Evolutionary conservation across 2,329 filamentous ascomycete species (phyloP).

Genomic region (Alternaria panax): DNA sequence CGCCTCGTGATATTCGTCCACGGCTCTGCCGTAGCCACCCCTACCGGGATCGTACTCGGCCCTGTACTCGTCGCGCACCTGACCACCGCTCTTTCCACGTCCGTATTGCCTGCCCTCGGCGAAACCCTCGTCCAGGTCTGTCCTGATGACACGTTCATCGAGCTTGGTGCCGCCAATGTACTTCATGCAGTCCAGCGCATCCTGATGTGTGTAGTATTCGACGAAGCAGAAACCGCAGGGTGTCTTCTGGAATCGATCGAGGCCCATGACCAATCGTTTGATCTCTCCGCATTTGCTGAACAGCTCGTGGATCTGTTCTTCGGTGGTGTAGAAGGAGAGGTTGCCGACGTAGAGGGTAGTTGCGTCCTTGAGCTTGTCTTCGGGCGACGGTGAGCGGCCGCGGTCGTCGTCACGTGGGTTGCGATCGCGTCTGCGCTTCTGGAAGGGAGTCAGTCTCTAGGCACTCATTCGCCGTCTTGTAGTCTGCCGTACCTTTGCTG

Average conservation of each 20-base stretch:
- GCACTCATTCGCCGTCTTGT: background rate
- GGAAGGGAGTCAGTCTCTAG: slow-evolving; percentile 25
- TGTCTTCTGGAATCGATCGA: slow-evolving; percentile 96
- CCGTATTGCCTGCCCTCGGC: slow-evolving; percentile 96
- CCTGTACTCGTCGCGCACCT: slow-evolving; percentile 96
- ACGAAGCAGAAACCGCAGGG: slow-evolving; percentile 99
- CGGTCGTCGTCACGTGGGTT: slow-evolving; percentile 63
- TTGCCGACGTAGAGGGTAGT: slow-evolving; percentile 98
- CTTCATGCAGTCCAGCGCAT: slow-evolving; percentile 97
- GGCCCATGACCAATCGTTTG: slow-evolving; percentile 96
- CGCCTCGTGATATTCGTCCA: slow-evolving; percentile 43
- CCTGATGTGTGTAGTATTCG: slow-evolving; percentile 97
- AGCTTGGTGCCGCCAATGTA: slow-evolving; percentile 98
- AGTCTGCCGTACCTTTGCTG: slow-evolving; percentile 68
- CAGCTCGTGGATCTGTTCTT: slow-evolving; percentile 97
- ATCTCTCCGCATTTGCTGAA: slow-evolving; percentile 96
- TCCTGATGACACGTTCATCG: slow-evolving; percentile 94
- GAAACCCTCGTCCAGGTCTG: slow-evolving; percentile 94
- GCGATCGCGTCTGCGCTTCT: slow-evolving; percentile 76
- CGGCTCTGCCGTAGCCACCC: slow-evolving; percentile 83
- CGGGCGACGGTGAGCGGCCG: slow-evolving; percentile 63
- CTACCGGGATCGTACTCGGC: slow-evolving; percentile 96
- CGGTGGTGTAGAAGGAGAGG: slow-evolving; percentile 97
- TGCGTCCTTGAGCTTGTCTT: slow-evolving; percentile 83
- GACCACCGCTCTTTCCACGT: slow-evolving; percentile 91